Evolutionary conservation across 2,329 filamentous ascomycete genomes (phyloP), one percentile per base, ranked within the genome.

Genomic region (Colletotrichum karsti): DNA sequence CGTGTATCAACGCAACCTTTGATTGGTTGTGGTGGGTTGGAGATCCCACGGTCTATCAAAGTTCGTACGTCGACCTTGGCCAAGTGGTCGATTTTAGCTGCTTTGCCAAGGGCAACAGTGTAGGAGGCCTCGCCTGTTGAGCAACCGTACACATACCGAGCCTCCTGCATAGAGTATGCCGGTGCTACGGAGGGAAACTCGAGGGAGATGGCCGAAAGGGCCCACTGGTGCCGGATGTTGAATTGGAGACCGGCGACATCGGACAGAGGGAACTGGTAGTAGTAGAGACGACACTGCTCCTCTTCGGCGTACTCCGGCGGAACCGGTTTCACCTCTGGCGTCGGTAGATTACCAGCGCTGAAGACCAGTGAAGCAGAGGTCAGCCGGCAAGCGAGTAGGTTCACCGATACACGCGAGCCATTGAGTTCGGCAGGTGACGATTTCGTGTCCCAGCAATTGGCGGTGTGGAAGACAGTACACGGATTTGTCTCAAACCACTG

Each of bases 391-490:
- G 86, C 88, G 1, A 93, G 81, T 73, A 93, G 85, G 72, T 90
- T 89, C 5, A 93, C 88, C 1, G 82, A 71, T 2, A 73, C 26
- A 15, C 77, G 69, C 2, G 76, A 70, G 5, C 46, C 46, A 20
- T 65, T 59, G 12, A 15, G 6, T 5, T 65, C 61, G 4, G n/a
- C 7, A 5, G 22, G 7, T 7, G 46, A 10, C 8, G 39, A 41
- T 7, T 26, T 2, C 4, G 85, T 83, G 58, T 92, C 89, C 91
- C 91, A 93, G 2, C 88, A 87, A 71, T 92, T 93, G 1, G 90
- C 91, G 0, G 90, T 92, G 72, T 93, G 91, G 69, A 93, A 92
- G 48, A 93, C 91, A 72, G 90, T 89, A 72, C 90, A 93, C 6
- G 89, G 83, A 10, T 86, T 85, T 0, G 90, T 92, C 76, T 91